phyloP scores from a whole-genome alignment of 1,284 basidiomycete genomes.

The Sporisorium sorghi region DNA sequence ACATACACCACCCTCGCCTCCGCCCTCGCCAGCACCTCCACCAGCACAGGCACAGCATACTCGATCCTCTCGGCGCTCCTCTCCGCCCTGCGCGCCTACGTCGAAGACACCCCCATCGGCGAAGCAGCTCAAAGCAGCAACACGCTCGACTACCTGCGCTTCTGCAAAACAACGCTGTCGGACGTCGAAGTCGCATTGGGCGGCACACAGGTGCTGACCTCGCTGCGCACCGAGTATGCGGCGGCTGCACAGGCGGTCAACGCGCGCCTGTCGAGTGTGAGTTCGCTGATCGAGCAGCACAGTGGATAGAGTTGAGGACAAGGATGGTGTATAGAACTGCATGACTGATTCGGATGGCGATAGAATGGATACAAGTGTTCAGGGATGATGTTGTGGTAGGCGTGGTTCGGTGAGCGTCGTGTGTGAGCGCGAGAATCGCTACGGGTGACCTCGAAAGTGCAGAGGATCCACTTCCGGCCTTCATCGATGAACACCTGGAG shows the following conservation, averaged over 20 bases:
- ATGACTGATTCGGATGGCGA: no score
- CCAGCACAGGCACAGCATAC: slow-evolving; percentile 24
- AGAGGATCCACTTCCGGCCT: no score
- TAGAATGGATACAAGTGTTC: no score
- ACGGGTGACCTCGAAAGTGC: no score
- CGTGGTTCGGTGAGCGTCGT: no score
- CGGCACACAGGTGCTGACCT: slow-evolving; percentile 4
- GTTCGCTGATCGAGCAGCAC: no score
- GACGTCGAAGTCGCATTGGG: slow-evolving; percentile 15
- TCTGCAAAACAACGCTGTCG: slow-evolving; percentile 13
- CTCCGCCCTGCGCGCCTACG: slow-evolving; percentile 34
- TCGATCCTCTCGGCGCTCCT: slow-evolving; percentile 43
- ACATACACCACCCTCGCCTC: slow-evolving; percentile 16
- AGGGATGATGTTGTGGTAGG: no score
- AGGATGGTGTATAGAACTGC: neutral
- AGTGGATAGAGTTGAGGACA: no score
- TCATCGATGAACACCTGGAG: no score
- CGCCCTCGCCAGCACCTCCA: neutral
- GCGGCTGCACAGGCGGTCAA: neutral
- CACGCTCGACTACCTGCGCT: slow-evolving; percentile 11
- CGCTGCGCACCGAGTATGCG: slow-evolving; percentile 2
- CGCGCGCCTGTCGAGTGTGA: neutral
- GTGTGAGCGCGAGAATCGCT: no score
- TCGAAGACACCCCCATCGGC: slow-evolving; percentile 34
- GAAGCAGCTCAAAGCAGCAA: neutral